Evolutionary conservation across 345 rosid species (phyloP).

Genomic region (Geranium rotundifolium): DNA sequence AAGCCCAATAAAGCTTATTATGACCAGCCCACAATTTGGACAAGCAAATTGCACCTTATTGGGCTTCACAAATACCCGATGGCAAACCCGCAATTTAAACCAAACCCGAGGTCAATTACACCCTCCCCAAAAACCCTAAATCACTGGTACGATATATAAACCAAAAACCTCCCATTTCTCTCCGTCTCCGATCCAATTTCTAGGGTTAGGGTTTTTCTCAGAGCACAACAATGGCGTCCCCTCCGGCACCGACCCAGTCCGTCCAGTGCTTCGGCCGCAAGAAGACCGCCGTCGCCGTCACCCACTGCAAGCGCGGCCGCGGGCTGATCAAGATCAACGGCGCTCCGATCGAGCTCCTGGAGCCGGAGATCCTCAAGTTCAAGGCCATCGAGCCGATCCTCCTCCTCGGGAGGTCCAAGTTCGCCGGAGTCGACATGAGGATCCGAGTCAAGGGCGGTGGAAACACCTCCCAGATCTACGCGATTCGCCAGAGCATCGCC

Average conservation of each 20-base stretch:
- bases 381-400: constrained; percentile 69
- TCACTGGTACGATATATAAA: no score
- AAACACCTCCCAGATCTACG: constrained; percentile 74
- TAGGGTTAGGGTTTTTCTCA: no score
- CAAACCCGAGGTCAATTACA: no score
- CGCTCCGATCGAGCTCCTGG: constrained; percentile 59
- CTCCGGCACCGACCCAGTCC: constrained; percentile 26
- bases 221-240: neutral
- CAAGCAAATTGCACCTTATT: no score
- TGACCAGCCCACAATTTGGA: no score
- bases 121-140: no score
- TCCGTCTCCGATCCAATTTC: no score
- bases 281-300: constrained; percentile 79
- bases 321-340: constrained; percentile 79
- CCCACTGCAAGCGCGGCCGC: constrained; percentile 66
- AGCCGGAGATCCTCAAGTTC: constrained; percentile 74
- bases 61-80: no score
- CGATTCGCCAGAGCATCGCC: constrained; percentile 83
- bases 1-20: no score
- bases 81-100: no score
- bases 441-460: constrained; percentile 70
- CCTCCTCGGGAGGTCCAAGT: constrained; percentile 63
- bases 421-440: constrained; percentile 64
- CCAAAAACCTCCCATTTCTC: no score
- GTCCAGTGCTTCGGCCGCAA: constrained; percentile 80